Percentiles rank a stretch among this genome's conserved stretches.
Evolutionary conservation across 148 eudicot genomes (phyloP).

Genomic region (Hydrangea macrophylla): DNA sequence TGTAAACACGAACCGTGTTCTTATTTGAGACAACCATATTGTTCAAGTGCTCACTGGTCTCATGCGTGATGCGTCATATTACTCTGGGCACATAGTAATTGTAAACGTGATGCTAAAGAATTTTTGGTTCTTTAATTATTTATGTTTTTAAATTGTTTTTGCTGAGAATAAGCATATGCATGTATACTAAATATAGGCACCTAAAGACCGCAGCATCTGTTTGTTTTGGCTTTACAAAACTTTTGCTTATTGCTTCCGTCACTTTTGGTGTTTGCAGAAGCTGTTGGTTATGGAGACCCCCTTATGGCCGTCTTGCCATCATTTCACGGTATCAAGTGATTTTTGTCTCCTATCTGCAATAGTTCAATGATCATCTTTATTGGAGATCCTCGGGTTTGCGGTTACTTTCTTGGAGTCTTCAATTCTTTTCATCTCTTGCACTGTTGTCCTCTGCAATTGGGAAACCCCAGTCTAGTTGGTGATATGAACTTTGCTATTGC

Average conservation of each 20-base stretch:
- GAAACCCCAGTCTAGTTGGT: constrained; percentile 1
- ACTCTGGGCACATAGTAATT: not conserved
- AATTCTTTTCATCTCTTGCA: constrained; percentile 12
- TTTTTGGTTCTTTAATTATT: not conserved
- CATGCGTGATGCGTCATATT: not conserved
- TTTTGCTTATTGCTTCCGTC: not conserved
- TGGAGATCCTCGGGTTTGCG: not conserved
- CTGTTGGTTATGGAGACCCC: constrained; percentile 85
- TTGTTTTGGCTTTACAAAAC: not conserved
- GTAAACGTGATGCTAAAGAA: not conserved
- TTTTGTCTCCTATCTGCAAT: not conserved
- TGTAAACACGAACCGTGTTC: no score
- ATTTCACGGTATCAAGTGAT: constrained; percentile 44
- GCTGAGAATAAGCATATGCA: no score
- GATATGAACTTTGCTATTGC: constrained; percentile 8
- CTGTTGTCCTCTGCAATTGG: not conserved
- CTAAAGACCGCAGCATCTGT: constrained; percentile 8
- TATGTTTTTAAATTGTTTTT: no score
- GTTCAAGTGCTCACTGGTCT: not conserved
- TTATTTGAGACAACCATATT: no score
- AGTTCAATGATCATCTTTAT: not conserved
- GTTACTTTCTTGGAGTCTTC: constrained; percentile 6
- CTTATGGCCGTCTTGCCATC: constrained; percentile 74
- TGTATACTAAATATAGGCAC: no score
- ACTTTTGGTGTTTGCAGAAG: constrained; percentile 44